phyloP scores from a whole-genome alignment of 148 eudicot species.

The Camellia sinensis region DNA sequence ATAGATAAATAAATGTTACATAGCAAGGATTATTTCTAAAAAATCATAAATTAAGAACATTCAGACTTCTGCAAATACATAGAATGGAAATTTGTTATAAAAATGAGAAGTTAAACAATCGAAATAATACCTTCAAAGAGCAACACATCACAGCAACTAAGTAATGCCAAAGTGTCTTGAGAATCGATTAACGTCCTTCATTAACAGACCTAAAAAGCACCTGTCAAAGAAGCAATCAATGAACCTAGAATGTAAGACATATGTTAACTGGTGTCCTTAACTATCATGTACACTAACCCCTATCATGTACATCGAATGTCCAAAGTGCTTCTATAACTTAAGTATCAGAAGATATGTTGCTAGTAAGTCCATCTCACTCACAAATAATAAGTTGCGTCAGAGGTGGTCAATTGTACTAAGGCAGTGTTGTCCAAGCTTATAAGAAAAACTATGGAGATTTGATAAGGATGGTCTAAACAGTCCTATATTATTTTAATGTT shows the following conservation, averaged over 20 bases:
- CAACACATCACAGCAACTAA: conserved; percentile 63
- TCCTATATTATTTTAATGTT: too few relatives aligned
- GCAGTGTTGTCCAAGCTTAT: too few relatives aligned
- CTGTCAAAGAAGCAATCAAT: conserved; percentile 22
- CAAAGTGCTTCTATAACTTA: conserved; percentile 32
- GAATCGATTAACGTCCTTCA: conserved; percentile 45
- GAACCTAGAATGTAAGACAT: neutral
- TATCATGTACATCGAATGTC: neutral
- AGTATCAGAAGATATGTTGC: neutral
- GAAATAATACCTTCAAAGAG: conserved; percentile 51
- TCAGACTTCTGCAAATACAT: neutral
- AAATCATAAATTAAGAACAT: neutral
- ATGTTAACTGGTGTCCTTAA: neutral
- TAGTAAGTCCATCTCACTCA: neutral
- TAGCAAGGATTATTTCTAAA: neutral
- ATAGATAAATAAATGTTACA: neutral
- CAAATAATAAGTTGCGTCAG: neutral
- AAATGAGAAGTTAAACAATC: neutral
- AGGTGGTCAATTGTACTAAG: too few relatives aligned
- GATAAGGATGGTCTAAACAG: too few relatives aligned
- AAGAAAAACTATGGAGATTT: too few relatives aligned
- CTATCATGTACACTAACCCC: neutral
- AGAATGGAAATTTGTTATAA: neutral
- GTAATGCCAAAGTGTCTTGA: conserved; percentile 50
- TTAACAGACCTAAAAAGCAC: conserved; percentile 44